Evolutionary conservation across 805 yeast genomes (phyloP), one percentile per base, ranked within the genome.

Genomic region (Saccharomycopsis capsularis): DNA sequence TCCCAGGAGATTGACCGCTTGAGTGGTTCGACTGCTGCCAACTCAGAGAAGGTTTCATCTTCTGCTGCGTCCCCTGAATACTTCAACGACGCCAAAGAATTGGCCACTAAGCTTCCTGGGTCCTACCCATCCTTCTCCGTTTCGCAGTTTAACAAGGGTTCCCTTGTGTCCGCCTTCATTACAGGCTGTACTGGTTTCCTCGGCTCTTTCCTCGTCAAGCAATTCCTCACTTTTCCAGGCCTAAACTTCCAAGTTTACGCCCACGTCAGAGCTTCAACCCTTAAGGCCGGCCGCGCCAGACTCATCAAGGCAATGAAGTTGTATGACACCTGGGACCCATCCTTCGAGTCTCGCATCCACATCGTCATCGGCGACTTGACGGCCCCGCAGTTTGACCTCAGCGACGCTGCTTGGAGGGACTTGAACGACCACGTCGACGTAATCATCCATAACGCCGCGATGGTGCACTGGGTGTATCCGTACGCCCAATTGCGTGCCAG

Each of bases 391-490:
- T 82, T 93, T 62, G 99, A 97, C 0, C 60, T 87, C 46, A 56
- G 67, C 16, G 72, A 73, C 32, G 63, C 58, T 2, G 68, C 69
- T 29, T 93, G 96, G 95, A 40, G 56, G 1, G 43, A 59, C 5
- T 73, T 93, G 51, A 68, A 79, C 7, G 65, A 75, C 15, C 67
- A 70, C 1, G 71, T 91, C 50, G 99, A 95, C 64, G 82, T 82
- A 3, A 81, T 93, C 46, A 78, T 93, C 54, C 99, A 93, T 66
- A 93, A 93, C 59, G 99, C 98, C 70, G 99, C 99, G 16, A 73
- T 90, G 54, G 99, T 93, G 35, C 99, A 93, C 65, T 93, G 99
- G 99, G 96, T 90, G 2, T 93, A 85, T 64, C 98, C 99, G 24
- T 93, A 93, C 67, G 69, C 83, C 42, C 86, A 85, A 56, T 71